These are phyloP conservation scores for Juncus effusus DNA, from an alignment of 176 grass and related monocot genomes.

Conservation along the genomic window DNA sequence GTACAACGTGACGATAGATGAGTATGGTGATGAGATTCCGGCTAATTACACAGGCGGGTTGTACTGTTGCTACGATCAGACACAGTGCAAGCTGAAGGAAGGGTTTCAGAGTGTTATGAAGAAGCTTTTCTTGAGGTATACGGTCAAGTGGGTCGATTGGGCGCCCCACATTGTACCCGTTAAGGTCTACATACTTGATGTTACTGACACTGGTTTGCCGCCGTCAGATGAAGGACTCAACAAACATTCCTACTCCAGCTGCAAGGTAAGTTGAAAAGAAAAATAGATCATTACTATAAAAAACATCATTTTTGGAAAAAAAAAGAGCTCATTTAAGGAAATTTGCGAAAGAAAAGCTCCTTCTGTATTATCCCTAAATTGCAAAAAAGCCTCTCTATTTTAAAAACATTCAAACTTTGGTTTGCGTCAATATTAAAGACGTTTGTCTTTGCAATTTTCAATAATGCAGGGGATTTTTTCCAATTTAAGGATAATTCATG, in stretches of 20 bases:
- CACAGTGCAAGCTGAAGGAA: slow-evolving; percentile 40
- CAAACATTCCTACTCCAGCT: slow-evolving; percentile 16
- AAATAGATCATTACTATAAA: slow-evolving; percentile 4
- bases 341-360: too few relatives aligned
- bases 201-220: slow-evolving; percentile 33
- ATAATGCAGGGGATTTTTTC: too few relatives aligned
- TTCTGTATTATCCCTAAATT: too few relatives aligned
- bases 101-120: slow-evolving; percentile 28
- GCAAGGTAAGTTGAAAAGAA: slow-evolving; percentile 42
- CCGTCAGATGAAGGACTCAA: too few relatives aligned
- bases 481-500: too few relatives aligned
- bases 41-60: slow-evolving; percentile 53
- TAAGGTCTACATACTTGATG: slow-evolving; percentile 81
- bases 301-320: too few relatives aligned
- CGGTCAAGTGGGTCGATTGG: slow-evolving; percentile 64
- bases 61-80: slow-evolving; percentile 64
- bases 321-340: too few relatives aligned
- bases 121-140: slow-evolving; percentile 70
- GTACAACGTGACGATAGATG: slow-evolving; percentile 66
- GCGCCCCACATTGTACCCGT: slow-evolving; percentile 44
- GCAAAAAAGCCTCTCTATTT: too few relatives aligned
- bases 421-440: too few relatives aligned
- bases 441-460: too few relatives aligned
- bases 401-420: too few relatives aligned
- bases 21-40: slow-evolving; percentile 29